Percentiles rank a stretch among this genome's conserved stretches.
phyloP scores from a whole-genome alignment of 2,329 filamentous ascomycete genomes.

The Fusarium continuum region DNA sequence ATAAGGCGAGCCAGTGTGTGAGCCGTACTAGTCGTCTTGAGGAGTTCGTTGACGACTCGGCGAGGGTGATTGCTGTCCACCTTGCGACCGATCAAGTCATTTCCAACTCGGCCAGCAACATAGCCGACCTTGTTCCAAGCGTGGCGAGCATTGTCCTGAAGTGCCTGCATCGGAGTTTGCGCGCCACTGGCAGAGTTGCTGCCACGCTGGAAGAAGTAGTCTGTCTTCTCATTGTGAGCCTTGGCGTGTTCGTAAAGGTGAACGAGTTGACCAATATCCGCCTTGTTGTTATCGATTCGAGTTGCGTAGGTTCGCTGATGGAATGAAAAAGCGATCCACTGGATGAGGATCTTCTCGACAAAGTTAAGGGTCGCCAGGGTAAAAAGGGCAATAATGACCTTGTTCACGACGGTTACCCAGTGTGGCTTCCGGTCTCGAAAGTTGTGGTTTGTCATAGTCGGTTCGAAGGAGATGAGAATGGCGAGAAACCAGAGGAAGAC shows the following conservation, averaged over 20 bases:
- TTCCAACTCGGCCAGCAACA: conserved; percentile 84
- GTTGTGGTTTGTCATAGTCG: conserved; percentile 73
- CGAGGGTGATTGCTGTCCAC: conserved; percentile 79
- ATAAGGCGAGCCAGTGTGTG: conserved; percentile 88
- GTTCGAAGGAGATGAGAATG: conserved; percentile 84
- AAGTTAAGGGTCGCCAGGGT: conserved; percentile 83
- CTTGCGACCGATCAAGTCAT: conserved; percentile 86
- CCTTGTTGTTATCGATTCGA: conserved; percentile 91
- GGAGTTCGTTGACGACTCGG: conserved; percentile 82
- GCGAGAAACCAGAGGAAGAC: conserved; percentile 94
- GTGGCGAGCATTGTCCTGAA: conserved; percentile 78
- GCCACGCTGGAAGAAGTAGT: conserved; percentile 58
- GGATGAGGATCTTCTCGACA: conserved; percentile 90
- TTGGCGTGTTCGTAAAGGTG: conserved; percentile 76
- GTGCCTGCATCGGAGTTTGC: conserved; percentile 77
- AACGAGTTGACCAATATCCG: conserved; percentile 74
- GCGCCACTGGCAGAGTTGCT: conserved; percentile 63
- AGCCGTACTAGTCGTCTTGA: conserved; percentile 76
- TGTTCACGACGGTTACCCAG: conserved; percentile 85
- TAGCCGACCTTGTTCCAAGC: conserved; percentile 84
- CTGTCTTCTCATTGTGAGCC: conserved; percentile 68
- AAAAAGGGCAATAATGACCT: conserved; percentile 86
- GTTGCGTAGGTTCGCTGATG: conserved; percentile 91
- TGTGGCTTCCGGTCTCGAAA: conserved; percentile 51
- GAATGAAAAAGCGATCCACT: conserved; percentile 93